Evolutionary conservation across 495 filamentous ascomycete genomes (phyloP), one percentile per base, ranked within the genome.

Genomic region (Hypoxylon subgilvum): DNA sequence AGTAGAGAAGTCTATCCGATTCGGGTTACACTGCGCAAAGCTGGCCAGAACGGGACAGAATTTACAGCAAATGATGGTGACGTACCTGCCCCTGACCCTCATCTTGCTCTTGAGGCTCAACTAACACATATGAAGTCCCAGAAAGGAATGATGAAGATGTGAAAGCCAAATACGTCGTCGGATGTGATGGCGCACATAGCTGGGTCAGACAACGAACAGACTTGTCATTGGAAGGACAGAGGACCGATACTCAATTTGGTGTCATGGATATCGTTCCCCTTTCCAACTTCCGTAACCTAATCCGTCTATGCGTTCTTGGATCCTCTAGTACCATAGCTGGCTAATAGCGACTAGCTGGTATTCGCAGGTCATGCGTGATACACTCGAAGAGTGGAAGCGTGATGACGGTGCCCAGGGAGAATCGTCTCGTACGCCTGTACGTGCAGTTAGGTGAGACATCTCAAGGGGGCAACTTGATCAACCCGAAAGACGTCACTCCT

Each of bases 141-240:
- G n/a, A n/a, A n/a, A 21, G 70, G 69, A 31, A 12, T 12, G 2
- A 69, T 88, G 5, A 76, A 65, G 23, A 4, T 13, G 31, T 34
- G 4, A 4, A 13, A 4, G 79, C 85, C 4, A 88, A 85, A 58
- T 90, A 87, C 62, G 70, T 90, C 49, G 77, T 89, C 3, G 87
- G 86, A 1, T 85, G 82, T 22, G 87, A 90, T 68, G 86, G 86
- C 0, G 86, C 86, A 2, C 85, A 84, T 53, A 83, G 81, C 8
- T 83, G 79, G 72, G 81, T 84, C 4, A 72, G 87, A 23, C 76
- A 75, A 52, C 76, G 80, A 40, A 76, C 89, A 44, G 52, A 52
- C 1, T 78, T 84, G 17, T 71, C 78, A 38, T 70, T 88, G 58
- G 74, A 83, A 49, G 86, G 86, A 25, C 84, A 88, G 52, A 79